phyloP scores from a whole-genome alignment of 2,329 filamentous ascomycete genomes.

The Alternaria sp. region DNA sequence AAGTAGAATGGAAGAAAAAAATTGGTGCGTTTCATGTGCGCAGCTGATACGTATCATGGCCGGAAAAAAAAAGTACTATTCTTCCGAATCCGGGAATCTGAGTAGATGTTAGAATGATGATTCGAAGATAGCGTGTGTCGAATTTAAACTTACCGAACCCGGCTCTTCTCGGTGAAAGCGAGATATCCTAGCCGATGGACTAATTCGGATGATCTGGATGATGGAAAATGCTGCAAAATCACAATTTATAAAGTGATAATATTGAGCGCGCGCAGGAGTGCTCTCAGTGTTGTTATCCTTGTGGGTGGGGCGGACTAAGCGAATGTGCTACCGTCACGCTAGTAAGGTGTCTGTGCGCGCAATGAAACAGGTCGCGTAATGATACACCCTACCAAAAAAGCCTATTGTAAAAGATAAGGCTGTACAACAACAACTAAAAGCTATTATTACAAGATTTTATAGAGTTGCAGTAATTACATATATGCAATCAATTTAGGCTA shows the following conservation, averaged over 20 bases:
- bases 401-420: too few species aligned
- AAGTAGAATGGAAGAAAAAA: background rate
- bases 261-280: too few species aligned
- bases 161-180: slow-evolving; percentile 22
- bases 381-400: too few species aligned
- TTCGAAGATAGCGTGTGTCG: background rate
- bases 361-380: too few species aligned
- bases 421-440: too few species aligned
- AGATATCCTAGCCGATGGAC: slow-evolving; percentile 23
- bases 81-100: slow-evolving; percentile 14
- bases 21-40: background rate
- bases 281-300: too few species aligned
- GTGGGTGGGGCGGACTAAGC: too few species aligned
- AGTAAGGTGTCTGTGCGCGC: too few species aligned
- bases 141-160: slow-evolving; percentile 9
- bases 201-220: slow-evolving; percentile 11
- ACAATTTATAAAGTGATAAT: background rate
- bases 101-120: background rate
- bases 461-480: too few species aligned
- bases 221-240: background rate
- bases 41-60: too few species aligned
- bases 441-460: too few species aligned
- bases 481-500: too few species aligned
- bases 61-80: background rate
- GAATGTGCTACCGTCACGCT: background rate